phyloP scores from a whole-genome alignment of 1,139 yeast species.

The Geotrichum australiense region DNA sequence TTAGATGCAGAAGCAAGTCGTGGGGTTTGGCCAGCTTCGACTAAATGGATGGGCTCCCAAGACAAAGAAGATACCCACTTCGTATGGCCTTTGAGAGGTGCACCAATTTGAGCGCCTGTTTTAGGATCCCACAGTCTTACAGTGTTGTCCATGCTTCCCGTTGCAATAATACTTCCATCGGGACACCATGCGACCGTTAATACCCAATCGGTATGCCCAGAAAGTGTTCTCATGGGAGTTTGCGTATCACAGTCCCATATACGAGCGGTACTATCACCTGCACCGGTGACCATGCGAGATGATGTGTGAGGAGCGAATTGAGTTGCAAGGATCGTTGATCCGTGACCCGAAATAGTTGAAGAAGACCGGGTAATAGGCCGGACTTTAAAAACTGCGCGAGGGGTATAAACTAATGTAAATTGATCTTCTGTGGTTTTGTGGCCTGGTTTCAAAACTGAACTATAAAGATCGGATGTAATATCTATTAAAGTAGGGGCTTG shows the following conservation, averaged over 20 bases:
- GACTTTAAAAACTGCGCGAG: conserved; percentile 91
- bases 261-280: conserved; percentile 96
- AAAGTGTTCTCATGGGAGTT: conserved; percentile 73
- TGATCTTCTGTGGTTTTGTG: conserved; percentile 89
- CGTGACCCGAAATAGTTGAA: conserved; percentile 93
- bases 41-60: conserved; percentile 93
- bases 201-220: conserved; percentile 93
- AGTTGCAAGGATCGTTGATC: conserved; percentile 83
- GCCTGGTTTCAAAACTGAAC: conserved; percentile 78
- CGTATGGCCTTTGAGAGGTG: conserved; percentile 68
- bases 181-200: conserved; percentile 92
- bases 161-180: conserved; percentile 83
- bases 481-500: conserved; percentile 46
- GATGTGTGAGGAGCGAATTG: conserved; percentile 91
- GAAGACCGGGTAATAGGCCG: conserved; percentile 85
- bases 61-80: conserved; percentile 86
- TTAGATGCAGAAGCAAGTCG: conserved; percentile 83
- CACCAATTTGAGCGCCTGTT: conserved; percentile 70
- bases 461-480: conserved; percentile 67
- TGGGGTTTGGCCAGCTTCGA: conserved; percentile 56
- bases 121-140: conserved; percentile 79
- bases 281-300: conserved; percentile 85
- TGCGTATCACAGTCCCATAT: conserved; percentile 97
- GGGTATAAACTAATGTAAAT: conserved; percentile 84
- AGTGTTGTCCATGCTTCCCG: conserved; percentile 94